Base-by-base conservation (phyloP, 2,329 filamentous ascomycete species). In the Neophaeococcomyces mojaviensis region DNA sequence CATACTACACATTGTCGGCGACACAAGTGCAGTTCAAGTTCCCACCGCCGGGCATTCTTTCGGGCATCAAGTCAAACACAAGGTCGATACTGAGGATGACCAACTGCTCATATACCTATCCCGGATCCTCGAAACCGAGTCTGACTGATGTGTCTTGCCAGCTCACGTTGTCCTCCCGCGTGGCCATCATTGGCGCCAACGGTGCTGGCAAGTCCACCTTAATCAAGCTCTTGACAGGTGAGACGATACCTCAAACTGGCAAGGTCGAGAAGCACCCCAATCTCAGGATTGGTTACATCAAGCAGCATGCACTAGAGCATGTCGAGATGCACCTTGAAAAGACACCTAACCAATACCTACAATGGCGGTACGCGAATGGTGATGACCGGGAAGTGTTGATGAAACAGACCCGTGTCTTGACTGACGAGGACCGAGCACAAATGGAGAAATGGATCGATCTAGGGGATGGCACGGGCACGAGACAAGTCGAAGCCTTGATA, bases 261-360 rank as follows among this genome's bases (percentile, higher is more conserved):
- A 87, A 82, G 64, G 92, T 98, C 19, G 89, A 97, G 75, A 97
- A 97, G 75, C 92, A 98, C 66, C 92, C 92, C 56, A 98, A 98
- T 67, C 71, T 98, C 61, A 89, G 92, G 76, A 96, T 98, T 59
- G 92, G 92, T 45, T 98, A 98, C 74, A 97, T 98, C 73, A 97
- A 97, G 74, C 92, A 98, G 73, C 92, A 98, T 68, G 92, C 92
- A 36, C 77, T 98, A 10, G 92, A 98, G 74, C 92, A 98, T 79
- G 92, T 98, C 9, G 90, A 98, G 71, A 95, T 96, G 90, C 92
- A 98, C 63, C 74, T 97, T 58, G 92, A 98, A 69, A 98, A 98
- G 79, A 98, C 92, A 0, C 92, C 92, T 33, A 97, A 95, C 66
- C 92, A 98, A 69, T 98, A 98, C 63, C 78, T 98, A 28, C 92